Evolutionary conservation across 129 eudicot species (phyloP).

Genomic region (Saussurea involucrata): DNA sequence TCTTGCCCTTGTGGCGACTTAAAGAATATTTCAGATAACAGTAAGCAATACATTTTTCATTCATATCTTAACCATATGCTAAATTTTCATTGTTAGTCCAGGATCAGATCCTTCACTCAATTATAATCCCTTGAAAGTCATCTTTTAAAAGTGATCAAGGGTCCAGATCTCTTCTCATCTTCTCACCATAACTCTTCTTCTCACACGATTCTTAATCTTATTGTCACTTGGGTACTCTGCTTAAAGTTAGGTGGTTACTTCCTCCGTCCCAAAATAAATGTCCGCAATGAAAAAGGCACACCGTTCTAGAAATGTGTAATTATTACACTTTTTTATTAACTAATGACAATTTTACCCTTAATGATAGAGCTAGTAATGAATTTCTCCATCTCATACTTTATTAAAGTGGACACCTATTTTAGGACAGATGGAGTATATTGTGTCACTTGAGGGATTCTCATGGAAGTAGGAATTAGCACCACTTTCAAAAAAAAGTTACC

Average conservation of each 20-base stretch:
- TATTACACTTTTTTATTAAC: not conserved
- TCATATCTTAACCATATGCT: not conserved
- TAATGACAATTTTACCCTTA: not conserved
- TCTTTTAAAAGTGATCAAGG: too few species aligned
- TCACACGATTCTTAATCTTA: too few species aligned
- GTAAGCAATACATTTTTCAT: not conserved
- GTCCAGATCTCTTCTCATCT: too few species aligned
- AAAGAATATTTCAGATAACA: not conserved
- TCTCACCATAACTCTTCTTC: too few species aligned
- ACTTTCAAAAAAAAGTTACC: not conserved
- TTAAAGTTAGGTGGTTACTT: too few species aligned
- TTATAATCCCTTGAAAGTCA: not conserved
- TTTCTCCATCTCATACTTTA: not conserved
- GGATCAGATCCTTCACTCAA: not conserved
- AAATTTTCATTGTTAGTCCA: not conserved
- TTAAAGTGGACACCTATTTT: too few species aligned
- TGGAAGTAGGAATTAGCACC: not conserved
- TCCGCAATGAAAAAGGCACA: too few species aligned
- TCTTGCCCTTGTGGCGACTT: not conserved
- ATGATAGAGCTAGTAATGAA: not conserved
- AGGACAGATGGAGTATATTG: not conserved
- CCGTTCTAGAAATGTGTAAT: not conserved
- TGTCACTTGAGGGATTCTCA: not conserved
- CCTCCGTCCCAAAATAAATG: too few species aligned
- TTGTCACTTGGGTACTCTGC: too few species aligned